Conservation (phyloP, 805 yeast species). For the Jamesozyma jinghongensis region DNA sequence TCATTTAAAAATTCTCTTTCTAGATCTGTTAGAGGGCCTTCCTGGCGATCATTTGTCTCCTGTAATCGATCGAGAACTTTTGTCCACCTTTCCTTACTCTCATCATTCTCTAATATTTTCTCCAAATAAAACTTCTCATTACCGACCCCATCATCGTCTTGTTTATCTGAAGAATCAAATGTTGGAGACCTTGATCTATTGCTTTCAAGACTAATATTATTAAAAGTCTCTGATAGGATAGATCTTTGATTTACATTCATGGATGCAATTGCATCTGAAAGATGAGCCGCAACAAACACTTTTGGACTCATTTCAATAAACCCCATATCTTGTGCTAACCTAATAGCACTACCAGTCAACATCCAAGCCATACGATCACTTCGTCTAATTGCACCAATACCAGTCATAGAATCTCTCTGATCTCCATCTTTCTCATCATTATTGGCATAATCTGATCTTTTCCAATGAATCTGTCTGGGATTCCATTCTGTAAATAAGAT, state of each 20-base stretch:
- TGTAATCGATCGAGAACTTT: conserved; percentile 11
- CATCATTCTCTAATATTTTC: conserved; percentile 17
- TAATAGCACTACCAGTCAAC: conserved; percentile 78
- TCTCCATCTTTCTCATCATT: conserved; percentile 32
- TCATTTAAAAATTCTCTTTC: conserved; percentile 29
- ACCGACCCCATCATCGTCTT: conserved; percentile 28
- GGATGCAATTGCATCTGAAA: conserved; percentile 74
- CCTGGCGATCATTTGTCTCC: conserved; percentile 4
- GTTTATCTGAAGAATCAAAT: conserved; percentile 24
- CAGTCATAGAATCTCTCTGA: conserved; percentile 44
- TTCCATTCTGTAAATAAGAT: conserved; percentile 89
- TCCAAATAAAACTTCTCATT: conserved; percentile 29
- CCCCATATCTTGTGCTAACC: conserved; percentile 81
- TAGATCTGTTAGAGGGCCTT: conserved; percentile 14
- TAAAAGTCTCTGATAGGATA: conserved; percentile 62
- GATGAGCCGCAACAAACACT: conserved; percentile 74
- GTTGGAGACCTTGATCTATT: conserved; percentile 1
- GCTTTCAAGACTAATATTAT: conserved; percentile 44
- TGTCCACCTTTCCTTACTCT: conserved; percentile 20
- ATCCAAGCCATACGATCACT: conserved; percentile 91
- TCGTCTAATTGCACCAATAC: conserved; percentile 75
- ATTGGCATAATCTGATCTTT: conserved; percentile 79
- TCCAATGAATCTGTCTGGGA: conserved; percentile 86
- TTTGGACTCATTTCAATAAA: conserved; percentile 64
- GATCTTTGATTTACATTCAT: conserved; percentile 73